These are phyloP conservation scores for Penicillium sp. DNA, from an alignment of 2,329 filamentous ascomycete species.

Conservation along the genomic window DNA sequence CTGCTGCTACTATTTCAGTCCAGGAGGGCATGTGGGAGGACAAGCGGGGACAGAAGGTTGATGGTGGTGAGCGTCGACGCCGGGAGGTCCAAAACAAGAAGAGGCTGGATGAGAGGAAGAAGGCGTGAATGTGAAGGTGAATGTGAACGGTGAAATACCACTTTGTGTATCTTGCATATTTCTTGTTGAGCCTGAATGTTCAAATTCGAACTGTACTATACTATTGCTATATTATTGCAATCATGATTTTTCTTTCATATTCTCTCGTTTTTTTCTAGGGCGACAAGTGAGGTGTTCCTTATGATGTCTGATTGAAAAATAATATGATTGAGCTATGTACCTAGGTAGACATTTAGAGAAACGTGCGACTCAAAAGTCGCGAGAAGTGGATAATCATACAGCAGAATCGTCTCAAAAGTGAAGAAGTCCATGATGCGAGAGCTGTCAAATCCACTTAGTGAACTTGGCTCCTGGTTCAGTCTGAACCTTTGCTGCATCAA, in stretches of 20 bases:
- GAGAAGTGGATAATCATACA: constrained; percentile 16
- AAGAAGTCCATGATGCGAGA: background rate
- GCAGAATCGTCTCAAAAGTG: constrained; percentile 13
- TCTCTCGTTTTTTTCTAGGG: background rate
- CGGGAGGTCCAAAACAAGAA: constrained; percentile 85
- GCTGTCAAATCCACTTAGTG: background rate
- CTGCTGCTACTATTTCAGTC: constrained; percentile 64
- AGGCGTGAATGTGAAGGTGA: constrained; percentile 34
- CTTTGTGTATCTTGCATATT: constrained; percentile 19
- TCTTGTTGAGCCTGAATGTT: constrained; percentile 14
- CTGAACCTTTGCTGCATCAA: background rate
- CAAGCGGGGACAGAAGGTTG: constrained; percentile 81
- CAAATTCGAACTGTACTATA: constrained; percentile 22
- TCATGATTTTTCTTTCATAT: background rate
- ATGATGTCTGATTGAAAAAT: constrained; percentile 15
- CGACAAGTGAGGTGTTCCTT: background rate
- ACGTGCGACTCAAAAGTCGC: background rate
- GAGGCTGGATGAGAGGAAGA: constrained; percentile 73
- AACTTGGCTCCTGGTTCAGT: background rate
- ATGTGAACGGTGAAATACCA: constrained; percentile 1
- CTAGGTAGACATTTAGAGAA: constrained; percentile 13
- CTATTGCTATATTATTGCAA: constrained; percentile 13
- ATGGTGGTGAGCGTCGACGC: constrained; percentile 89
- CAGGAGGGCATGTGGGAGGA: constrained; percentile 94
- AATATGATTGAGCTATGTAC: constrained; percentile 16